A percentile compares a stretch with the other conserved stretches of the same genome.
These are phyloP conservation scores for Psilocybe cubensis DNA, from an alignment of 768 basidiomycete genomes.

Conservation along the genomic window DNA sequence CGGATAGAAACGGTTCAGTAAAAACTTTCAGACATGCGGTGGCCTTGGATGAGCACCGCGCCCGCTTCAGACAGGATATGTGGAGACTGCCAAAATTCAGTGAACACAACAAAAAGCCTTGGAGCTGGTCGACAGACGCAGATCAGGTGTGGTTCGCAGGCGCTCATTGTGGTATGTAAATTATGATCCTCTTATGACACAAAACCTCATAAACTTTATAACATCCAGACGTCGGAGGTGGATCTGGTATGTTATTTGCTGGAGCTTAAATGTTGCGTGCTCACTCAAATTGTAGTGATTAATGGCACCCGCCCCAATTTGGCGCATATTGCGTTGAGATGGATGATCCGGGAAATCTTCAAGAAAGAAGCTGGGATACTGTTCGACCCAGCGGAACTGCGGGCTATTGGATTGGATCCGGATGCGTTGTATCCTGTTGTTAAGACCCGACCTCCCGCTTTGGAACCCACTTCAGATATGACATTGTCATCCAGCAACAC, in stretches of 20 bases:
- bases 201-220: not conserved
- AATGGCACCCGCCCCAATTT: no score
- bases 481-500: no score
- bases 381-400: no score
- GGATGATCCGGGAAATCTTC: no score
- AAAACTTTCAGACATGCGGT: slow-evolving; percentile 57
- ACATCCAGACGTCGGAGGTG: slow-evolving; percentile 11
- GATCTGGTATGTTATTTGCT: slow-evolving; percentile 3
- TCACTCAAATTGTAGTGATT: no score
- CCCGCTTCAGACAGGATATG: slow-evolving; percentile 51
- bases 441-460: no score
- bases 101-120: slow-evolving; percentile 2
- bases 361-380: no score
- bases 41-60: slow-evolving; percentile 56
- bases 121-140: slow-evolving; percentile 34
- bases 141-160: slow-evolving; percentile 59
- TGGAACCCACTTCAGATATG: no score
- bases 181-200: not conserved
- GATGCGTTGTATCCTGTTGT: no score
- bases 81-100: slow-evolving; percentile 36
- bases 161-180: slow-evolving; percentile 36
- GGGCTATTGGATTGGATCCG: no score
- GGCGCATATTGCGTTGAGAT: no score
- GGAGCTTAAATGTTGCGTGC: no score
- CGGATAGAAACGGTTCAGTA: slow-evolving; percentile 47